Base-by-base conservation (phyloP, 176 grass and related monocot species). In the Panicum miliaceum region DNA sequence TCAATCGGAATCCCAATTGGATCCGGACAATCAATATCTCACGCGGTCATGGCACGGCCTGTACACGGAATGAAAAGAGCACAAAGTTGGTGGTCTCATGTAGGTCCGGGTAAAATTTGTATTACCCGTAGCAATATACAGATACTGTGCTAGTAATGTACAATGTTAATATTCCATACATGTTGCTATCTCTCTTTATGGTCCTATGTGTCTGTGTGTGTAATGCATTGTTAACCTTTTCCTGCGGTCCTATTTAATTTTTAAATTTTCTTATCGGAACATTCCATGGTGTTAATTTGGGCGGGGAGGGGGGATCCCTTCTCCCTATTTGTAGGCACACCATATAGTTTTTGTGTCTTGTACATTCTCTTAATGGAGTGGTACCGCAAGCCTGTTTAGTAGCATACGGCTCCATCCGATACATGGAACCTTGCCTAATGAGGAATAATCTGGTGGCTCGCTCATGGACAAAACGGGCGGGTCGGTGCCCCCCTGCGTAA, bases 381-480 rank as follows among this genome's bases (percentile, higher is more conserved):
- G 70, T 62, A 11, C n/a, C 26, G 53, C 34, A 67, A 42, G 1
- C 46, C 53, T 61, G 85, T 64, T 71, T 84, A 88, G 80, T 71
- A 77, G 86, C 23, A 20, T 71, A 65, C 45, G 65, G 19, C 56
- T 20, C 56, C 25, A 57, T 53, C 63, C 22, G 9, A 40, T 71
- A 51, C 48, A 68, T 50, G 38, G 50, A 53, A 61, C 48, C 10
- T 84, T 89, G 76, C 82, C 87, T 51, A 80, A 61, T 74, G 50
- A 26, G 82, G 87, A 69, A 89, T 72, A 61, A 84, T 45, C 50
- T 2, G 58, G 50, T 42, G 58, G 59, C 37, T 65, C 20, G 68
- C 78, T 75, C 56, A 42, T 41, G 60, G 82, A 80, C 87, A 67
- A 26, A 36, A 41, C 14, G 43, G 66, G 56, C 71, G 19, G 77